Evolutionary conservation across 2,329 filamentous ascomycete genomes (phyloP).

Genomic region (Scedosporium aurantiacum): DNA sequence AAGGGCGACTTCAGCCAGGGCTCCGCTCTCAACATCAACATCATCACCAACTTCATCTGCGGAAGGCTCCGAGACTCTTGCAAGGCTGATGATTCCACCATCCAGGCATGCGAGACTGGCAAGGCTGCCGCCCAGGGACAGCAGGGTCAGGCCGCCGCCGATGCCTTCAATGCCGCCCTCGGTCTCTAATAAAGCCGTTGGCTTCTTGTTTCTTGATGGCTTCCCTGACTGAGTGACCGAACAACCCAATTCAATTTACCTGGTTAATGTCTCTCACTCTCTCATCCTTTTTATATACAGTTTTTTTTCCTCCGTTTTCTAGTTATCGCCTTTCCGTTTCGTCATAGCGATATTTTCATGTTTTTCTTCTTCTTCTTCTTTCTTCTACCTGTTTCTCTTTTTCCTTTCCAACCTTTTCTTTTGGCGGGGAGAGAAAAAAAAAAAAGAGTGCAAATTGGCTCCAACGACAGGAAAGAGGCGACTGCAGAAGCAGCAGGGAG

Average conservation of each 20-base stretch:
- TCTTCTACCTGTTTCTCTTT: neutral
- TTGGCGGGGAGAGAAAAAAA: neutral
- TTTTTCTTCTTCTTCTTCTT: neutral
- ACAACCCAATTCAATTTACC: neutral
- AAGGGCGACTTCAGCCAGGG: constrained; percentile 37
- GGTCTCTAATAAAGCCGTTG: constrained; percentile 2
- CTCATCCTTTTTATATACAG: neutral
- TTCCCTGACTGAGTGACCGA: neutral
- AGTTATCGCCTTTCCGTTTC: neutral
- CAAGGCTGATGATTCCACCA: constrained; percentile 11
- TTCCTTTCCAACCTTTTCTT: neutral
- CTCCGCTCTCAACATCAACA: constrained; percentile 25
- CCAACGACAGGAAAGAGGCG: neutral
- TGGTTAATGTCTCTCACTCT: neutral
- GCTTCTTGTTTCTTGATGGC: neutral
- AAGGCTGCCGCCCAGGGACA: constrained; percentile 11
- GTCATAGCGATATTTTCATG: neutral
- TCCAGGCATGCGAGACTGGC: constrained; percentile 11
- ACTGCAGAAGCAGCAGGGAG: neutral
- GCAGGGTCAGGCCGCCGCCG: constrained; percentile 13
- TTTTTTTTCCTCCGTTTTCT: neutral
- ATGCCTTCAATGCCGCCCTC: constrained; percentile 13
- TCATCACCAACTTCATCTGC: constrained; percentile 38
- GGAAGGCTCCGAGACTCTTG: constrained; percentile 22
- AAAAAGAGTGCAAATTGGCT: neutral